Conservation (phyloP, 352 stramenopile species). For the Phytophthora pseudosyringae region DNA sequence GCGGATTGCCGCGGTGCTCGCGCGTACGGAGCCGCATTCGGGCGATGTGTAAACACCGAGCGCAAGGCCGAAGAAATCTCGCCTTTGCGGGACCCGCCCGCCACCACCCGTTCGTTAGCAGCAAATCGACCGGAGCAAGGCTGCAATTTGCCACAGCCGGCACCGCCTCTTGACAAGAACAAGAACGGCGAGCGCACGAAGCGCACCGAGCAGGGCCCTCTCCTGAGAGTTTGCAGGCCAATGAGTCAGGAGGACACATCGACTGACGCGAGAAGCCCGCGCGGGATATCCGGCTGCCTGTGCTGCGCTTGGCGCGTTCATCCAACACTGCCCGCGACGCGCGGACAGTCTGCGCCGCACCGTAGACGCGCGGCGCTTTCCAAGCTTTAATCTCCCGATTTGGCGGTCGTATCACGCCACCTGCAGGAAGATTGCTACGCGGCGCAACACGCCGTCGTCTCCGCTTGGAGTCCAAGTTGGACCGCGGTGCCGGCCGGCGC, state of each 20-base stretch:
- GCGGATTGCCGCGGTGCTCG: conserved; percentile 16
- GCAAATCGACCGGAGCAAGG: conserved; percentile 14
- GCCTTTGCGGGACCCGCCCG: conserved; percentile 13
- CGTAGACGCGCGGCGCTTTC: neutral
- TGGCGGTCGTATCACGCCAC: conserved; percentile 4
- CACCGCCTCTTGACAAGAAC: conserved; percentile 20
- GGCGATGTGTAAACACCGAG: conserved; percentile 25
- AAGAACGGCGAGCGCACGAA: neutral
- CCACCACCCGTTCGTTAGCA: conserved; percentile 21
- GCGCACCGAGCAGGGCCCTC: neutral
- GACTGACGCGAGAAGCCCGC: conserved; percentile 13
- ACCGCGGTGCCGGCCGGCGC: conserved; percentile 3
- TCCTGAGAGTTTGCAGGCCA: neutral
- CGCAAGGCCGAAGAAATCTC: conserved; percentile 7
- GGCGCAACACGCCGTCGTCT: conserved; percentile 12
- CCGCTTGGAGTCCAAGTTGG: neutral
- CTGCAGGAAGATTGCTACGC: conserved; percentile 13
- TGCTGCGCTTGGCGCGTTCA: neutral
- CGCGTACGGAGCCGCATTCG: neutral
- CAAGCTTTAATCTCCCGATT: conserved; percentile 18
- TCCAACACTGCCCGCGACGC: neutral
- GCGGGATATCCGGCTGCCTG: neutral
- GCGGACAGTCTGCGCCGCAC: neutral
- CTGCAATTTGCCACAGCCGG: conserved; percentile 7
- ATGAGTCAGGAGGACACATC: conserved; percentile 28